A percentile compares a stretch with the other conserved stretches of the same genome.
Conservation (phyloP, 2,329 filamentous ascomycete genomes). For the Aspergillus fructus region DNA sequence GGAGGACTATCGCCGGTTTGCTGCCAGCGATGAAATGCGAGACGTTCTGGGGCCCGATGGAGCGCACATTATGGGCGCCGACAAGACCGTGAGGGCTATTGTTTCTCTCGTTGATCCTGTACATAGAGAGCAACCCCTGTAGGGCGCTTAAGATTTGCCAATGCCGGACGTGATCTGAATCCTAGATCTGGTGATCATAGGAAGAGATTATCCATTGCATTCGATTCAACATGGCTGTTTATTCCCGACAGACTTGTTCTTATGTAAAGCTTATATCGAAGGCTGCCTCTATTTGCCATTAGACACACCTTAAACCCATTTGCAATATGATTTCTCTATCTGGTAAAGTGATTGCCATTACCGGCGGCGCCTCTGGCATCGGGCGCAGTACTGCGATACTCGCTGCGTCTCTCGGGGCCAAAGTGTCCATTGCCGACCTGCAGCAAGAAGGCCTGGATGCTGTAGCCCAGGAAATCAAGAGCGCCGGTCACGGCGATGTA, state of each 20-base stretch:
- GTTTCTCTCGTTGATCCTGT: not conserved
- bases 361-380: not conserved
- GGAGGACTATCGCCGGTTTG: not conserved
- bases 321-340: not conserved
- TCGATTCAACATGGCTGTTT: too few species aligned
- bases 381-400: not conserved
- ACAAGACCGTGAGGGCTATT: not conserved
- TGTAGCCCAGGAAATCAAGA: not conserved
- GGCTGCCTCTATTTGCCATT: too few species aligned
- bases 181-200: too few species aligned
- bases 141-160: too few species aligned
- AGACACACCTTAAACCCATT: not conserved
- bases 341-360: slow-evolving; percentile 6
- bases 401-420: not conserved
- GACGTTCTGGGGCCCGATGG: not conserved
- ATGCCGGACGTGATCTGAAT: too few species aligned
- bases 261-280: too few species aligned
- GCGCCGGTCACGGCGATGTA: not conserved
- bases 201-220: too few species aligned
- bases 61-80: not conserved
- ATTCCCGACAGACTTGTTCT: too few species aligned
- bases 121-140: too few species aligned
- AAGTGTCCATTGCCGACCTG: not conserved
- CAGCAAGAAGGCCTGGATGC: not conserved
- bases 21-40: not conserved